Percentiles rank a stretch among this genome's conserved stretches.
These are phyloP conservation scores for Aspergillus sojae DNA, from an alignment of 2,329 filamentous ascomycete genomes.

Conservation along the genomic window DNA sequence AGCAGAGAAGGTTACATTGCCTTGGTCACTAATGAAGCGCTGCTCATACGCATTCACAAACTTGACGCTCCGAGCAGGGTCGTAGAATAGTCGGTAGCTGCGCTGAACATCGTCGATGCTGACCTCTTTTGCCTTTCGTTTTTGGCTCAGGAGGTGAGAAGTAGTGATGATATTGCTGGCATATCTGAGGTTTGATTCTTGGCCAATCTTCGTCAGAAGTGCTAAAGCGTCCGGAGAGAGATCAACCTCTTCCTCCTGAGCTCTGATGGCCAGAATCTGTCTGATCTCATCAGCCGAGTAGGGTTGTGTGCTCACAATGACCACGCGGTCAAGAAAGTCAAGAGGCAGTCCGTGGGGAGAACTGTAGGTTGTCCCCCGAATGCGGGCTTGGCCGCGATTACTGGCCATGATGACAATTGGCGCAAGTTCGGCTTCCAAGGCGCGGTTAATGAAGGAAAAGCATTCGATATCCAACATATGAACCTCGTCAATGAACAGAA, in stretches of 20 bases:
- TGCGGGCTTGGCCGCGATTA: conserved; percentile 88
- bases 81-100: conserved; percentile 93
- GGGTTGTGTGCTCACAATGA: conserved; percentile 90
- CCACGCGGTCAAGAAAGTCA: conserved; percentile 92
- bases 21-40: conserved; percentile 85
- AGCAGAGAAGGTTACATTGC: conserved; percentile 71
- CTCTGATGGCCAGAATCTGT: conserved; percentile 89
- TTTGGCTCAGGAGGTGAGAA: conserved; percentile 81
- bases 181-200: conserved; percentile 89
- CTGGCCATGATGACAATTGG: conserved; percentile 99
- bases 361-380: conserved; percentile 89
- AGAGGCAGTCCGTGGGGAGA: conserved; percentile 92
- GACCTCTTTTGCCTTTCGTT: conserved; percentile 83
- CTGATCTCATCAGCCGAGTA: conserved; percentile 84
- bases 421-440: conserved; percentile 89
- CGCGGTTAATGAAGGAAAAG: conserved; percentile 97
- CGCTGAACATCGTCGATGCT: conserved; percentile 86
- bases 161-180: conserved; percentile 98
- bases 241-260: conserved; percentile 94
- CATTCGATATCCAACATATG: conserved; percentile 99
- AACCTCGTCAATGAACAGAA: conserved; percentile 97
- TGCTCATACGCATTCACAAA: conserved; percentile 91
- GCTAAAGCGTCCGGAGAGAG: conserved; percentile 86
- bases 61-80: conserved; percentile 81
- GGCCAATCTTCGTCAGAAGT: conserved; percentile 90